Evolutionary conservation across 2,329 filamentous ascomycete species (phyloP), one percentile per base, ranked within the genome.

Genomic region (Aspergillus novofumigatus): DNA sequence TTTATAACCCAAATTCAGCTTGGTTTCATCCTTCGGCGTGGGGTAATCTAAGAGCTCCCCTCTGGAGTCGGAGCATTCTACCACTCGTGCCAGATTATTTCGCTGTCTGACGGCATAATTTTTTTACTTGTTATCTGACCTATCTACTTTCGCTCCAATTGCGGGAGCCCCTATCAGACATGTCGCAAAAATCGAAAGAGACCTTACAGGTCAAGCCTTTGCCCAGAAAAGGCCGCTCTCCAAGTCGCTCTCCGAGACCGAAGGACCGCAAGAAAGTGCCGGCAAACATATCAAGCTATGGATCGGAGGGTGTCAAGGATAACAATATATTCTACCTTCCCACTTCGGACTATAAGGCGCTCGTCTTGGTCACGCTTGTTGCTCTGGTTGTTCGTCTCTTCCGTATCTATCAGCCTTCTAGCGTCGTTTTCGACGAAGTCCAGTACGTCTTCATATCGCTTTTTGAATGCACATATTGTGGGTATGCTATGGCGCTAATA

Each of bases 361-460:
- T 95, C 73, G 78, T 85, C 21, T 77, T 83, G 52, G 76, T 97
- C 64, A 96, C 91, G 52, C 65, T 92, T 20, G 67, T 97, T 62
- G 90, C 90, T 52, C 83, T 88, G 55, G 78, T 87, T 63, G 91
- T 99, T 64, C 90, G 94, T 63, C 78, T 97, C 62, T 99, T 96
- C 81, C 87, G 91, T 71, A 97, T 99, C 78, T 97, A 95, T 75
- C 91, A 97, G 75, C 94, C 94, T 56, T 89, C 86, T 69, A 97
- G 92, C 69, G 94, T 99, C 60, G 94, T 99, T 65, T 99, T 99
- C 74, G 94, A 99, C 76, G 94, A 99, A 80, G 94, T 99, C 75
- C 94, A 99, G 92, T 96, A 85, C 74, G 91, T 86, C 42, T 52
- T 35, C 23, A 52, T 48, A 7, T 35, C 20, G 11, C 28, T 14